Conservation (phyloP, 371 early-diverging fungal species). For the Mucor plumbeus region DNA sequence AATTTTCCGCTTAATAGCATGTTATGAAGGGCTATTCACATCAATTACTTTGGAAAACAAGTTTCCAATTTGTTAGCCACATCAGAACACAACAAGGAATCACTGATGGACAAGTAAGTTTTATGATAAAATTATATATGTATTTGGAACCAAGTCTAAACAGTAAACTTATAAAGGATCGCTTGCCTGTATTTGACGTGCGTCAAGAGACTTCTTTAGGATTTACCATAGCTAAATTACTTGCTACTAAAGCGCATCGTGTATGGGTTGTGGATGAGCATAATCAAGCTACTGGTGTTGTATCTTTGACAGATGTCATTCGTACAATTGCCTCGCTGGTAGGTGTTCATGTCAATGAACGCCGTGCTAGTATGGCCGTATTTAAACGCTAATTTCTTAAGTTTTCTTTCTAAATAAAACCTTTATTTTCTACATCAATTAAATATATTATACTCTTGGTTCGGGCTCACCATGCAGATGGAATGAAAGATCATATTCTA, state of each 20-base stretch:
- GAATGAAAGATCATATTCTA: too few relatives aligned
- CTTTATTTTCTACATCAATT: too few relatives aligned
- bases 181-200: slow-evolving; percentile 81
- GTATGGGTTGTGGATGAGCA: slow-evolving; percentile 77
- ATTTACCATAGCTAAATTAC: slow-evolving; percentile 74
- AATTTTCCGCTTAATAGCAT: slow-evolving; percentile 11
- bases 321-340: slow-evolving; percentile 54
- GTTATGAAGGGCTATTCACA: slow-evolving; percentile 27
- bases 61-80: slow-evolving; percentile 58
- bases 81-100: slow-evolving; percentile 56
- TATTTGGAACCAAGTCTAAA: background rate
- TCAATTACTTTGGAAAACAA: slow-evolving; percentile 37
- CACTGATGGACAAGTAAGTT: slow-evolving; percentile 56
- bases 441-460: too few relatives aligned
- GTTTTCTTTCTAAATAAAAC: too few relatives aligned
- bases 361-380: slow-evolving; percentile 20
- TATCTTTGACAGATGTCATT: slow-evolving; percentile 78
- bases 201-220: slow-evolving; percentile 69
- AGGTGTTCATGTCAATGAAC: slow-evolving; percentile 17
- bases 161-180: slow-evolving; percentile 49
- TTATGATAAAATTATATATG: background rate
- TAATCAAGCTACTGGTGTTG: slow-evolving; percentile 62
- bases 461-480: too few relatives aligned
- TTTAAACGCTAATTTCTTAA: background rate
- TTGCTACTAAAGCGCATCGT: slow-evolving; percentile 83